Evolutionary conservation across 2,329 filamentous ascomycete species (phyloP).

Genomic region (Pestalotiopsis sp.): DNA sequence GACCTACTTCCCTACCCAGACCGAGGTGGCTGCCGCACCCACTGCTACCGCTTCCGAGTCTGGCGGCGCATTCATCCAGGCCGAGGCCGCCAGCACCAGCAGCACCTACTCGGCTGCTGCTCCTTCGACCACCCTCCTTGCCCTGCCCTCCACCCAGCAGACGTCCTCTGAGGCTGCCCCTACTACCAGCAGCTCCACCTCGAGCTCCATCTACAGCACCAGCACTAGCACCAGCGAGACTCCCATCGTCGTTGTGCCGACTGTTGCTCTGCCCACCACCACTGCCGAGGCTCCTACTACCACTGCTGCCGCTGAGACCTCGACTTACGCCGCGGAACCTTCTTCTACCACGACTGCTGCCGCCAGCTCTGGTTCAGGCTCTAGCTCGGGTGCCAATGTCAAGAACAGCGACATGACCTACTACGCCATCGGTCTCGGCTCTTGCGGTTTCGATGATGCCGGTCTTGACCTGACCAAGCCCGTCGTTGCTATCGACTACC

Average conservation of each 20-base stretch:
- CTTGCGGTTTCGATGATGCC: constrained; percentile 65
- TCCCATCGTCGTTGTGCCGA: constrained; percentile 1
- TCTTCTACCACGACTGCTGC: constrained; percentile 20
- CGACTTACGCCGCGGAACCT: constrained; percentile 12
- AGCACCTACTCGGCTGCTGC: constrained; percentile 17
- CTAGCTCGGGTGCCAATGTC: constrained; percentile 28
- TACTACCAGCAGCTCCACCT: constrained; percentile 15
- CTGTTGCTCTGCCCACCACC: background rate
- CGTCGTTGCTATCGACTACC: constrained; percentile 68
- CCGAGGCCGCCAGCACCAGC: constrained; percentile 27
- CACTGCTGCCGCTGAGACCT: background rate
- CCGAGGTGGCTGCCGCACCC: constrained; percentile 22
- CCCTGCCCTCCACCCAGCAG: background rate
- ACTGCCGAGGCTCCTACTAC: background rate
- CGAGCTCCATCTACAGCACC: constrained; percentile 21
- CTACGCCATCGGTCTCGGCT: constrained; percentile 67
- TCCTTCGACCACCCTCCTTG: constrained; percentile 13
- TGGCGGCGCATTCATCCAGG: constrained; percentile 35
- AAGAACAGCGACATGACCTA: constrained; percentile 69
- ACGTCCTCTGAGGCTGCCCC: background rate
- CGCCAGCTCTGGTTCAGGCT: constrained; percentile 23
- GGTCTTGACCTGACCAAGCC: constrained; percentile 54
- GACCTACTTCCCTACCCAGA: constrained; percentile 37
- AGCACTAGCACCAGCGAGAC: constrained; percentile 20
- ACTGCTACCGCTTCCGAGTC: constrained; percentile 12